Percentiles rank a stretch among this genome's conserved stretches.
phyloP scores from a whole-genome alignment of 352 stramenopile genomes.

The Phytophthora vignae region DNA sequence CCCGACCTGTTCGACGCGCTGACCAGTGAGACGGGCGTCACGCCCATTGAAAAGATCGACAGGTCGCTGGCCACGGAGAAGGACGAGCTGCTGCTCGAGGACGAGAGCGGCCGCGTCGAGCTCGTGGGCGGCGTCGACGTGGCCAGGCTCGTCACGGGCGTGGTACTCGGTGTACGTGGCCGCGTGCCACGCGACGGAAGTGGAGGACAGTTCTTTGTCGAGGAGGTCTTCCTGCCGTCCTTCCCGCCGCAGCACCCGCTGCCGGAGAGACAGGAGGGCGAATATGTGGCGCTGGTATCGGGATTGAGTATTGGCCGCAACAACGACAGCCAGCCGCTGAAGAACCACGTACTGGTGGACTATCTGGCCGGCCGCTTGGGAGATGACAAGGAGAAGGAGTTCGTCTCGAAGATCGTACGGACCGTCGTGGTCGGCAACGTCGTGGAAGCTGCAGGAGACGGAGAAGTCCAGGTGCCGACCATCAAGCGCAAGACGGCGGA shows the following conservation, averaged over 20 bases:
- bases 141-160: constrained; percentile 68
- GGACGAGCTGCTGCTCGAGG: constrained; percentile 88
- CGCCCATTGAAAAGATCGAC: constrained; percentile 42
- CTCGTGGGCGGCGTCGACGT: constrained; percentile 67
- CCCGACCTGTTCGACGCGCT: constrained; percentile 88
- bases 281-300: constrained; percentile 78
- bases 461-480: constrained; percentile 34
- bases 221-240: constrained; percentile 63
- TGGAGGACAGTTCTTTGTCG: constrained; percentile 62
- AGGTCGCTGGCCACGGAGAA: constrained; percentile 63
- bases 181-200: constrained; percentile 48
- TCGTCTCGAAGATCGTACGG: constrained; percentile 77
- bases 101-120: constrained; percentile 88
- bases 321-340: constrained; percentile 44
- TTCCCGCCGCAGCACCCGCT: constrained; percentile 61
- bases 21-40: constrained; percentile 61
- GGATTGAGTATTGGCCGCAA: constrained; percentile 57
- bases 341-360: constrained; percentile 76
- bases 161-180: constrained; percentile 77
- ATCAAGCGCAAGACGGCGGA: constrained; percentile 58
- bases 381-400: constrained; percentile 55
- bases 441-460: constrained; percentile 23
- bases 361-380: constrained; percentile 79
- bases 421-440: constrained; percentile 82
- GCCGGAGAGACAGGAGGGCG: constrained; percentile 51